Percentiles rank a stretch among this genome's conserved stretches.
Conservation (phyloP, 306 rosid species). For the Psophocarpus tetragonolobus region DNA sequence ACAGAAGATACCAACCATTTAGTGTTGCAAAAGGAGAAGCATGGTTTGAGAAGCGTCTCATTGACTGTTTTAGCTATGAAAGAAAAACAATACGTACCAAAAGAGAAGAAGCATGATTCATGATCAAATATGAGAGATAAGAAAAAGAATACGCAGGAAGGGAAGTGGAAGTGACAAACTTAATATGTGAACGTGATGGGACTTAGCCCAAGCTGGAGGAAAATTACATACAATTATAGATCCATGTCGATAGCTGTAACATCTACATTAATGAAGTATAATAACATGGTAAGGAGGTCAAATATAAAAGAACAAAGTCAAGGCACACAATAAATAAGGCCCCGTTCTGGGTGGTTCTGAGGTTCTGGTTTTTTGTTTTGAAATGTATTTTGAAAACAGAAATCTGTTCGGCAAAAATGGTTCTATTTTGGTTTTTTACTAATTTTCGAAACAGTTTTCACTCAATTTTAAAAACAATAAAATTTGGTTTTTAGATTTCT, state of each 20-base stretch:
- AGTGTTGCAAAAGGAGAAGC: constrained; percentile 27
- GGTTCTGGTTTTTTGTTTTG: too few relatives aligned
- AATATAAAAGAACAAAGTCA: constrained; percentile 34
- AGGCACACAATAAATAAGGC: too few relatives aligned
- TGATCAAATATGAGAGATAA: constrained; percentile 22
- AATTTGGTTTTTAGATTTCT: too few relatives aligned
- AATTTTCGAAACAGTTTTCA: too few relatives aligned
- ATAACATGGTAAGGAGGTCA: constrained; percentile 42
- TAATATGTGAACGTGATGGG: constrained; percentile 46
- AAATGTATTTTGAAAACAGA: too few relatives aligned
- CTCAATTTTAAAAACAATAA: too few relatives aligned
- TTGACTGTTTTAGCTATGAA: constrained; percentile 32
- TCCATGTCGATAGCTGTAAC: constrained; percentile 38
- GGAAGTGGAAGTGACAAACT: constrained; percentile 27
- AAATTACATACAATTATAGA: constrained; percentile 25
- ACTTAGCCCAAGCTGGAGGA: constrained; percentile 47
- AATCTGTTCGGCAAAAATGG: too few relatives aligned
- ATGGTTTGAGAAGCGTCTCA: constrained; percentile 38
- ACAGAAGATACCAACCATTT: constrained; percentile 5
- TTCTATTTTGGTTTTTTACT: too few relatives aligned
- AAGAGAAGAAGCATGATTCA: constrained; percentile 34
- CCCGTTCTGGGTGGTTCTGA: too few relatives aligned
- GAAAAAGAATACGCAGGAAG: constrained; percentile 13
- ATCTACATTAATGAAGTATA: constrained; percentile 20
- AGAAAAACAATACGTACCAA: constrained; percentile 23